phyloP scores from a whole-genome alignment of 345 rosid species.

The Mangifera indica region DNA sequence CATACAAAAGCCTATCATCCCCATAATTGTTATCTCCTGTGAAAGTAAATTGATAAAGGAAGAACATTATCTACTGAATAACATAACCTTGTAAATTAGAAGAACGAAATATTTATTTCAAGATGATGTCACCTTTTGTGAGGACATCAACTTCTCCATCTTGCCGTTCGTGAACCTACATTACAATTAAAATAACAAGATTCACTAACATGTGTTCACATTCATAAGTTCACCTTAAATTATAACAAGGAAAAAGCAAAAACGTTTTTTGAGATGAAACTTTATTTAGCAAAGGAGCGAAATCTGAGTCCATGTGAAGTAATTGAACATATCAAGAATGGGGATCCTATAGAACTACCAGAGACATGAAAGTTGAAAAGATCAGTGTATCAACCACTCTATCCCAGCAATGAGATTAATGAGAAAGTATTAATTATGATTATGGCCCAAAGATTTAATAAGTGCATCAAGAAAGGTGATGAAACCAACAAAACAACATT shows the following conservation, averaged over 20 bases:
- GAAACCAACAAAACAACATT: not conserved
- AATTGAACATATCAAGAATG: not conserved
- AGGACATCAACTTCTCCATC: constrained; percentile 90
- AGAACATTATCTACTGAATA: not conserved
- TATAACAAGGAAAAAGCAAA: not conserved
- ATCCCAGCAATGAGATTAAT: not conserved
- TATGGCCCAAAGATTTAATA: no score
- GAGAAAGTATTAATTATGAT: not conserved
- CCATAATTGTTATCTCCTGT: constrained; percentile 76
- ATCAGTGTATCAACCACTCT: not conserved
- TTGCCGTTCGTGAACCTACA: constrained; percentile 82
- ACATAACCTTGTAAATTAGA: constrained; percentile 11
- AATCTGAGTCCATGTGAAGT: not conserved
- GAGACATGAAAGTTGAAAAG: not conserved
- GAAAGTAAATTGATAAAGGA: constrained; percentile 13
- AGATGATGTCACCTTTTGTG: constrained; percentile 69
- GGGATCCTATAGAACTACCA: not conserved
- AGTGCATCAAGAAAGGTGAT: not conserved
- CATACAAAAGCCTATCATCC: constrained; percentile 85
- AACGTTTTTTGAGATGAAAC: not conserved
- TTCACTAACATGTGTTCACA: not conserved
- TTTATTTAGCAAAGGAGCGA: not conserved
- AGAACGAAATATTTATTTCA: constrained; percentile 8
- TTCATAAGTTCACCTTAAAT: not conserved
- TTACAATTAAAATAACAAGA: constrained; percentile 9